Base-by-base conservation (phyloP, 2,329 filamentous ascomycete species). In the Aspergillus sp. region DNA sequence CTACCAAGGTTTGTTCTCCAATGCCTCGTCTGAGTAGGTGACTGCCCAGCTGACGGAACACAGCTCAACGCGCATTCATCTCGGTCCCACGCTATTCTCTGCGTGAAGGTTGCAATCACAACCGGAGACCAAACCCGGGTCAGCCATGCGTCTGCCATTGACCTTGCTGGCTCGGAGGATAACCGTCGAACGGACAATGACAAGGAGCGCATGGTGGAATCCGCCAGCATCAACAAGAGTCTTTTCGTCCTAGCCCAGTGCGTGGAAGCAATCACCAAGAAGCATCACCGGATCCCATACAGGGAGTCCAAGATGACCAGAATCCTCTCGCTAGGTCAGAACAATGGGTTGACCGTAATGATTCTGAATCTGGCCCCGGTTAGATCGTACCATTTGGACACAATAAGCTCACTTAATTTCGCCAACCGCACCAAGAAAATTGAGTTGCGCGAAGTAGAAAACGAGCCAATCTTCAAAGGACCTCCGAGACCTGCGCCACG, bases 231-330 rank as follows among this genome's bases (percentile, higher is more conserved):
- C 80, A 98, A 98, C 82, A 98, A 97, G 79, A 96, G 91, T 62
- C 81, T 98, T 6, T 98, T 98, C 68, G 93, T 97, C 17, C 79
- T 98, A 49, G 93, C 91, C 44, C 92, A 96, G 73, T 98, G 93
- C 68, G 93, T 98, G 53, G 93, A 98, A 71, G 93, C 93, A 56
- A 98, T 98, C 70, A 90, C 89, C 68, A 86, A 85, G 71, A 87
- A 87, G 68, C 84, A 87, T 59, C 73, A 76, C 66, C 86, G 93
- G 35, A 93, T 98, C 68, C 93, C 95, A 0, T 98, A 96, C 73
- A 84, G 93, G 56, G 93, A 97, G 72, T 95, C 90, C 54, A 97
- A 98, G 80, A 97, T 98, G 93, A 98, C 95, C 1, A 85, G 93
- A 47, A 97, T 98, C 55, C 77, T 98, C 24, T 93, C 90, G 0